Evolutionary conservation across 1,284 basidiomycete genomes (phyloP).

Genomic region (Boletus sp.): DNA sequence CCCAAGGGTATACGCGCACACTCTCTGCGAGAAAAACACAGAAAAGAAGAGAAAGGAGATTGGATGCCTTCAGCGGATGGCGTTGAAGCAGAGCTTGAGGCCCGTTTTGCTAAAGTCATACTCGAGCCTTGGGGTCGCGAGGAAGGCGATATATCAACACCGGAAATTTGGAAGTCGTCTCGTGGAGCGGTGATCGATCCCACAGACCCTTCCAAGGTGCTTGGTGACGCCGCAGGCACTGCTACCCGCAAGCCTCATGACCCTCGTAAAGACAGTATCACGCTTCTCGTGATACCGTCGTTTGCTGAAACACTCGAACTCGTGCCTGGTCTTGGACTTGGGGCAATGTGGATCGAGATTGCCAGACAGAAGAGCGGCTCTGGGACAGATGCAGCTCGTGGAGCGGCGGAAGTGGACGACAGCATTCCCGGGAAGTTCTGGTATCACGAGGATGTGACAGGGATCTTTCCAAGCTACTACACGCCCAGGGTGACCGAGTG

Average conservation of each 20-base stretch:
- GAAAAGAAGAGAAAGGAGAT: not conserved
- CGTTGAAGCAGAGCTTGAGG: conserved; percentile 56
- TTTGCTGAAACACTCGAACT: conserved; percentile 47
- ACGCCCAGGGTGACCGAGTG: conserved; percentile 25
- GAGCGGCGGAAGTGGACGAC: conserved; percentile 2
- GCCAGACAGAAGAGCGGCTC: conserved; percentile 42
- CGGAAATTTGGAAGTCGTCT: conserved; percentile 48
- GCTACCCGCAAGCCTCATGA: conserved; percentile 45
- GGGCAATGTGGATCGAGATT: conserved; percentile 66
- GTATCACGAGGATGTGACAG: conserved; percentile 40
- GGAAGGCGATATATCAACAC: conserved; percentile 43
- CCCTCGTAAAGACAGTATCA: conserved; percentile 56
- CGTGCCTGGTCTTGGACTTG: conserved; percentile 50
- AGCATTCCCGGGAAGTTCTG: conserved; percentile 29
- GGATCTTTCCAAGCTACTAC: conserved; percentile 41
- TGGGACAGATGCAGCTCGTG: conserved; percentile 1
- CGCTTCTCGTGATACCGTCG: conserved; percentile 54
- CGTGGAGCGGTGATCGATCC: conserved; percentile 45
- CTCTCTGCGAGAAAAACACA: not conserved
- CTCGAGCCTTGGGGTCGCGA: conserved; percentile 58
- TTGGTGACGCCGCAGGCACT: not conserved
- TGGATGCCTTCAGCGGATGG: conserved; percentile 41
- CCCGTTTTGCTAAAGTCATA: conserved; percentile 51
- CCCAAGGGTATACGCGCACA: conserved; percentile 8
- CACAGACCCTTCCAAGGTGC: conserved; percentile 8